Evolutionary conservation across 148 eudicot species (phyloP).

Genomic region (Fagopyrum homotropicum): DNA sequence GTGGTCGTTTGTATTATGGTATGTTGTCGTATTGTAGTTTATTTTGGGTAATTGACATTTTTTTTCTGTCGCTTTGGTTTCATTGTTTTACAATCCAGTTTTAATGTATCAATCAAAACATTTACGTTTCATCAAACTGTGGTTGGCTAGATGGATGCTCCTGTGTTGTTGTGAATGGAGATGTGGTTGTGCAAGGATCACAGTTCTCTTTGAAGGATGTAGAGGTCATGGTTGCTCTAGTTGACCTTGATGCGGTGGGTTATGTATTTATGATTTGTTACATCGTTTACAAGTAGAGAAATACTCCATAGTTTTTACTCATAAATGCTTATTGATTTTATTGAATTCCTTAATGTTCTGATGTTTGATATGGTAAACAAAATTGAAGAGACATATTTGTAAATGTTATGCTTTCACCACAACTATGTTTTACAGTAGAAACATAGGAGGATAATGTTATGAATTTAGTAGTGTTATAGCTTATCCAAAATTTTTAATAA

Average conservation of each 20-base stretch:
- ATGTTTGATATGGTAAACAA: neutral
- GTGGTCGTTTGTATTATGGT: slow-evolving; percentile 93
- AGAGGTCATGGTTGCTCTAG: slow-evolving; percentile 81
- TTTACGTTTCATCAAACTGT: neutral
- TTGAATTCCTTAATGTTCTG: neutral
- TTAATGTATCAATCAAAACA: neutral
- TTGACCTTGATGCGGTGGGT: slow-evolving; percentile 91
- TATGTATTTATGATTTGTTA: neutral
- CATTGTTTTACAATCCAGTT: neutral
- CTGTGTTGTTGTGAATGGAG: slow-evolving; percentile 87
- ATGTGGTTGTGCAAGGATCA: slow-evolving; percentile 95
- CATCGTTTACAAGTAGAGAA: neutral
- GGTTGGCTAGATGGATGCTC: slow-evolving; percentile 77
- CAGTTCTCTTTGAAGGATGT: slow-evolving; percentile 95
- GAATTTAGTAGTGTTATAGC: neutral
- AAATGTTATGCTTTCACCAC: neutral
- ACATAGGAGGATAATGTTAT: neutral
- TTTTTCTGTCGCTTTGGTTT: neutral
- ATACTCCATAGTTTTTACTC: neutral
- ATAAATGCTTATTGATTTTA: neutral
- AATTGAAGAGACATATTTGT: neutral
- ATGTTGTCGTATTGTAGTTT: slow-evolving; percentile 13
- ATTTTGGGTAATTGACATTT: neutral
- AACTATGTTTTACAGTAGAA: neutral
- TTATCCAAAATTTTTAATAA: neutral